Percentiles rank a stretch among this genome's conserved stretches.
These are phyloP conservation scores for Teratosphaeria pseudoeucalypti DNA, from an alignment of 2,329 filamentous ascomycete species.

Conservation along the genomic window DNA sequence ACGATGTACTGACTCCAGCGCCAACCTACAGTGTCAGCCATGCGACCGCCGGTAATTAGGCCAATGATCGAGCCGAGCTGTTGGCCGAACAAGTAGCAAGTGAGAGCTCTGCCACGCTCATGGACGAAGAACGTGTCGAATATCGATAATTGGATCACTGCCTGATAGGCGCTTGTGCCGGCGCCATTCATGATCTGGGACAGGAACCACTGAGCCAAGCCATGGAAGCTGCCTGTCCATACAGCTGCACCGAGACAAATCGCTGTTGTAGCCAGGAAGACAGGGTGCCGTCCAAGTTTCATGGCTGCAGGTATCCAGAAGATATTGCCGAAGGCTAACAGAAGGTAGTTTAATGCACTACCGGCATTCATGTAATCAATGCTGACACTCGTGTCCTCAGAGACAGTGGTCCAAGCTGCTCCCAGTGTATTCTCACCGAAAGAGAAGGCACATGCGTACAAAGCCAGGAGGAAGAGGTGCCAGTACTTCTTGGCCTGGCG, in stretches of 20 bases:
- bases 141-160: background rate
- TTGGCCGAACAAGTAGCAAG: background rate
- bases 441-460: conserved; percentile 33
- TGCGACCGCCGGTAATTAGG: background rate
- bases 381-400: conserved; percentile 28
- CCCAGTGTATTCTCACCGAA: conserved; percentile 33
- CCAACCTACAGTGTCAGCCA: background rate
- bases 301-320: conserved; percentile 31
- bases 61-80: background rate
- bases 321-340: conserved; percentile 33
- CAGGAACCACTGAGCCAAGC: conserved; percentile 19
- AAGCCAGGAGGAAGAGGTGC: conserved; percentile 29
- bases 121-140: background rate
- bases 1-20: background rate
- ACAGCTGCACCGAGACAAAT: conserved; percentile 23
- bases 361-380: conserved; percentile 33
- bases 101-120: background rate
- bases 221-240: conserved; percentile 24
- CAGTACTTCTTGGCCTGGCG: conserved; percentile 29
- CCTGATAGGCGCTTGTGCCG: background rate
- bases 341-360: conserved; percentile 31
- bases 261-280: conserved; percentile 27
- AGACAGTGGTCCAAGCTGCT: conserved; percentile 34
- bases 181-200: background rate
- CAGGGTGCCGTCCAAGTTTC: conserved; percentile 30